These are phyloP conservation scores for Diospyros kaki DNA, from an alignment of 148 eudicot species.

Conservation along the genomic window DNA sequence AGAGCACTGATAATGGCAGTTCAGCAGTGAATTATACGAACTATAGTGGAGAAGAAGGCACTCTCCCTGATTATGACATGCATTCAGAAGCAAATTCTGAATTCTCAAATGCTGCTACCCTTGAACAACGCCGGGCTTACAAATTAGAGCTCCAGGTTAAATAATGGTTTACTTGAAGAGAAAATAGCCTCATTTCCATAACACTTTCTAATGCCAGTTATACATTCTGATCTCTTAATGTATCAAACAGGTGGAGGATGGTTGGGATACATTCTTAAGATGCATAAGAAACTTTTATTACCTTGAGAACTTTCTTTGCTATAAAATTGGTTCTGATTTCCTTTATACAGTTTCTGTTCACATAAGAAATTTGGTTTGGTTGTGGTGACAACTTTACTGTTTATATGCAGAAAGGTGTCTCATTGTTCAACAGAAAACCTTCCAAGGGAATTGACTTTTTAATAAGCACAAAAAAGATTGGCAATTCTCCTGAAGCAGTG, in stretches of 20 bases:
- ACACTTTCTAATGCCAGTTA: neutral
- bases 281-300: neutral
- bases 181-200: neutral
- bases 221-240: constrained; percentile 3
- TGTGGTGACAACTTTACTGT: constrained; percentile 16
- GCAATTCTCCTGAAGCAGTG: constrained; percentile 80
- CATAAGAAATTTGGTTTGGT: neutral
- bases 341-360: neutral
- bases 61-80: constrained; percentile 56
- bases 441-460: constrained; percentile 90
- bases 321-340: no score
- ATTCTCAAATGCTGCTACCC: constrained; percentile 73
- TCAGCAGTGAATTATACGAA: constrained; percentile 34
- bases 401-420: constrained; percentile 87
- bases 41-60: constrained; percentile 63
- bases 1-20: constrained; percentile 46
- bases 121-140: constrained; percentile 93
- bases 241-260: neutral
- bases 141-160: constrained; percentile 89
- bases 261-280: neutral
- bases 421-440: constrained; percentile 88
- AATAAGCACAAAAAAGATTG: constrained; percentile 71
- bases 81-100: constrained; percentile 71
- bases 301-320: neutral
- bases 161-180: neutral